Conservation (phyloP, 148 eudicot genomes). For the Pharnaceum exiguum region DNA sequence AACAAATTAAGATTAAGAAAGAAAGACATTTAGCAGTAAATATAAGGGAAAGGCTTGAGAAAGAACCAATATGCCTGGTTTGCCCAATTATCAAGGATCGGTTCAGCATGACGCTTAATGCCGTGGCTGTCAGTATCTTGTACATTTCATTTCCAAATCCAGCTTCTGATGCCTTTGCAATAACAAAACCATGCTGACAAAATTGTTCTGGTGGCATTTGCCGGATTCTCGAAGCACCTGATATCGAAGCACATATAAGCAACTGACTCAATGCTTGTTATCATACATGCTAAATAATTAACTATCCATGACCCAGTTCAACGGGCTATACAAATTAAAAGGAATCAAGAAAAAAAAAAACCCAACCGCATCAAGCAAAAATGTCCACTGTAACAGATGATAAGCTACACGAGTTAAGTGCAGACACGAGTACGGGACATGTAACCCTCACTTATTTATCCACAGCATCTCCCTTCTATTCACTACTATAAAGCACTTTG, state of each 20-base stretch:
- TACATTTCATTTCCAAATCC: conserved; percentile 96
- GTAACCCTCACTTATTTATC: too few species aligned
- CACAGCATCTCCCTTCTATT: too few species aligned
- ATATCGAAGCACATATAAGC: conserved; percentile 1
- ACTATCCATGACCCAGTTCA: too few species aligned
- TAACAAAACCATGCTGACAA: conserved; percentile 75
- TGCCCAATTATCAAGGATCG: conserved; percentile 91
- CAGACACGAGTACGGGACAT: too few species aligned
- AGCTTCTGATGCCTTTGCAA: conserved; percentile 89
- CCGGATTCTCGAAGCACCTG: conserved; percentile 70
- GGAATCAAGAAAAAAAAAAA: too few species aligned
- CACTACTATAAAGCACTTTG: too few species aligned
- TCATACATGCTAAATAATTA: too few species aligned
- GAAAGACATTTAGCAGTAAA: conserved; percentile 4
- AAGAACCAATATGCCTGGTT: conserved; percentile 95
- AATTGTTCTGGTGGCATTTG: conserved; percentile 60
- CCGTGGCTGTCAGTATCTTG: conserved; percentile 80
- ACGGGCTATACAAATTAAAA: too few species aligned
- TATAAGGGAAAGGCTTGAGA: conserved; percentile 59
- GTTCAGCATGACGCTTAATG: conserved; percentile 84
- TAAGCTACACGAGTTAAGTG: too few species aligned
- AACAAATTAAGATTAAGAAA: conserved; percentile 8
- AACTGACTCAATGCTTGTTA: conserved; percentile 12
- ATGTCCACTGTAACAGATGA: too few species aligned
- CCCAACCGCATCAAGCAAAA: too few species aligned